Percentiles rank a stretch among this genome's conserved stretches.
Conservation (phyloP, 2,329 filamentous ascomycete species). For the Fusarium sp. region DNA sequence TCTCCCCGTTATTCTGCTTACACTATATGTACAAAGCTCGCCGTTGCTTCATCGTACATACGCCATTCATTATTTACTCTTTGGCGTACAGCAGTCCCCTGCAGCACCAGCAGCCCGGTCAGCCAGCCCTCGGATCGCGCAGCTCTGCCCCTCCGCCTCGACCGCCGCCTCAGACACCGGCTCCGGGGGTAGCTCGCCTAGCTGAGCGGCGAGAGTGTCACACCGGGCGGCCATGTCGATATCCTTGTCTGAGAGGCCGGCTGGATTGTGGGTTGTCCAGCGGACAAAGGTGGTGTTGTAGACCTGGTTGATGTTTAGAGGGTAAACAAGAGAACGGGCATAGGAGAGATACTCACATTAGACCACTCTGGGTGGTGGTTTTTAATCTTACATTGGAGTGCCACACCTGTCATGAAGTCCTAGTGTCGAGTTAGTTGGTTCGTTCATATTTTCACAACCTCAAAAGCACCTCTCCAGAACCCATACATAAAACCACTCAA, state of each 20-base stretch:
- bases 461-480: too few relatives aligned
- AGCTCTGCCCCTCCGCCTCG: conserved; percentile 41
- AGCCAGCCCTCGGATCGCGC: conserved; percentile 57
- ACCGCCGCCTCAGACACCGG: conserved; percentile 36
- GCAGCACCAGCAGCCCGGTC: conserved; percentile 58
- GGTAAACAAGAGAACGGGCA: background rate
- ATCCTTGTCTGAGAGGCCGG: conserved; percentile 74
- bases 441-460: background rate
- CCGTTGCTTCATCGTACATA: background rate
- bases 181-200: conserved; percentile 63
- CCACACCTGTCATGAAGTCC: conserved; percentile 82
- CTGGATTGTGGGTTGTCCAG: conserved; percentile 78
- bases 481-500: background rate
- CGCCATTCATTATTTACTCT: conserved; percentile 32
- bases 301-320: conserved; percentile 57
- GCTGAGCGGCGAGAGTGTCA: conserved; percentile 67
- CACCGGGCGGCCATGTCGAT: conserved; percentile 71
- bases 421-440: conserved; percentile 46
- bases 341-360: conserved; percentile 62
- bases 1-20: background rate
- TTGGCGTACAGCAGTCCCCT: conserved; percentile 67
- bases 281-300: conserved; percentile 78
- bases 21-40: background rate
- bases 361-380: conserved; percentile 84
- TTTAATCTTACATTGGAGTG: conserved; percentile 73